Evolutionary conservation across 768 basidiomycete genomes (phyloP).

Genomic region (Gloeophyllum trabeum): DNA sequence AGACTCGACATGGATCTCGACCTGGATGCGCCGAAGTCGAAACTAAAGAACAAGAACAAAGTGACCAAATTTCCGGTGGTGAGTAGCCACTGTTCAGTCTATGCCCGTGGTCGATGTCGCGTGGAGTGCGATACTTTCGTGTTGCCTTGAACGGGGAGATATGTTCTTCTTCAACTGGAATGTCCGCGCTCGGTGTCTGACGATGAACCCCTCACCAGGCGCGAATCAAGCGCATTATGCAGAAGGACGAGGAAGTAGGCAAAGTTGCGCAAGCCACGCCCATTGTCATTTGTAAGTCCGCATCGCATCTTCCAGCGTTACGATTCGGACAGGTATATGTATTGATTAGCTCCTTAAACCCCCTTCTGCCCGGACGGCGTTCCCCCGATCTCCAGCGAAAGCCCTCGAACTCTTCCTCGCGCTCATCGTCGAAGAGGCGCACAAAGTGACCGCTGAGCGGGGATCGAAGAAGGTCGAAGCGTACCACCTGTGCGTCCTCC

Average conservation of each 20-base stretch:
- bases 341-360: no score
- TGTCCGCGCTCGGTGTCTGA: not conserved
- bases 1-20: no score
- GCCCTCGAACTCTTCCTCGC: constrained; percentile 88
- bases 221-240: constrained; percentile 98
- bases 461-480: constrained; percentile 85
- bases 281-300: constrained; percentile 84
- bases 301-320: no score
- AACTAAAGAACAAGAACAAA: constrained; percentile 87
- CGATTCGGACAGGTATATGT: no score
- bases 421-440: constrained; percentile 71
- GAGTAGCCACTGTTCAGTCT: constrained; percentile 18
- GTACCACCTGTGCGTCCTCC: constrained; percentile 74
- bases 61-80: constrained; percentile 89
- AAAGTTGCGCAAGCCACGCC: constrained; percentile 97
- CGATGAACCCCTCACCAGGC: no score
- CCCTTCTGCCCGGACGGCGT: not conserved
- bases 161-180: not conserved
- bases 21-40: not conserved
- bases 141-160: not conserved
- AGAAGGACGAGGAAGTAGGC: constrained; percentile 97
- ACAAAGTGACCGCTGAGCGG: constrained; percentile 66
- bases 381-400: no score
- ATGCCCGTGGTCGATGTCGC: not conserved
- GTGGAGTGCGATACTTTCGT: not conserved